A percentile compares a stretch with the other conserved stretches of the same genome.
Evolutionary conservation across 805 yeast genomes (phyloP).

Genomic region (Monosporozyma aerobia): DNA sequence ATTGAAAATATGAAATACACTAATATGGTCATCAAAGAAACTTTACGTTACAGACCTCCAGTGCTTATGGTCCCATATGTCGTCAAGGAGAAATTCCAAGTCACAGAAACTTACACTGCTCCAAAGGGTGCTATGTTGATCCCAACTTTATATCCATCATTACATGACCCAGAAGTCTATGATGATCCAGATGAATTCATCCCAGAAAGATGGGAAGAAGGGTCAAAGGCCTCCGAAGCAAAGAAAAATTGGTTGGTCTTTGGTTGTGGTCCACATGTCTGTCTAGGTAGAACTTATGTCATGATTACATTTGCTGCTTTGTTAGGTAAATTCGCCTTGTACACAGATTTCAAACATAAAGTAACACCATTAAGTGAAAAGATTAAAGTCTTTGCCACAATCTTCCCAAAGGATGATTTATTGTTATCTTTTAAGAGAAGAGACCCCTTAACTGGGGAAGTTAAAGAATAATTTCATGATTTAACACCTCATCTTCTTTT

Average conservation of each 20-base stretch:
- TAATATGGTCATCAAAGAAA: slow-evolving; percentile 80
- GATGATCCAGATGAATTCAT: slow-evolving; percentile 88
- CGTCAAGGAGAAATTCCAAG: slow-evolving; percentile 78
- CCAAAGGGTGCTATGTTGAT: slow-evolving; percentile 97
- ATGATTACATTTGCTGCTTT: slow-evolving; percentile 80
- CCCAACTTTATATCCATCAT: slow-evolving; percentile 90
- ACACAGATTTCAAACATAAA: slow-evolving; percentile 71
- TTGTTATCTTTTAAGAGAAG: slow-evolving; percentile 63
- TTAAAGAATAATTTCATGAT: slow-evolving; percentile 11
- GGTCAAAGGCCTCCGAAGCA: slow-evolving; percentile 63
- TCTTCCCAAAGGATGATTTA: slow-evolving; percentile 95
- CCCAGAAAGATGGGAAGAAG: slow-evolving; percentile 92
- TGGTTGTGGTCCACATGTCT: slow-evolving; percentile 95
- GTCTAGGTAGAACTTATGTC: slow-evolving; percentile 92
- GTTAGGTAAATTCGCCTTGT: slow-evolving; percentile 83
- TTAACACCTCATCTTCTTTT: not conserved
- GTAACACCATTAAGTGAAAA: slow-evolving; percentile 81
- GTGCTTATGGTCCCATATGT: slow-evolving; percentile 97
- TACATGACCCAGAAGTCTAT: slow-evolving; percentile 95
- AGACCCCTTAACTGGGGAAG: slow-evolving; percentile 38
- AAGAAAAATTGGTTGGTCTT: slow-evolving; percentile 93
- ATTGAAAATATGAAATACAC: slow-evolving; percentile 86
- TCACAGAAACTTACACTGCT: slow-evolving; percentile 73
- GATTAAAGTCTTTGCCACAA: slow-evolving; percentile 93
- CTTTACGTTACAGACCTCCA: slow-evolving; percentile 93